A percentile compares a stretch with the other conserved stretches of the same genome.
phyloP scores from a whole-genome alignment of 345 rosid species.

The Moricandia moricandioides region DNA sequence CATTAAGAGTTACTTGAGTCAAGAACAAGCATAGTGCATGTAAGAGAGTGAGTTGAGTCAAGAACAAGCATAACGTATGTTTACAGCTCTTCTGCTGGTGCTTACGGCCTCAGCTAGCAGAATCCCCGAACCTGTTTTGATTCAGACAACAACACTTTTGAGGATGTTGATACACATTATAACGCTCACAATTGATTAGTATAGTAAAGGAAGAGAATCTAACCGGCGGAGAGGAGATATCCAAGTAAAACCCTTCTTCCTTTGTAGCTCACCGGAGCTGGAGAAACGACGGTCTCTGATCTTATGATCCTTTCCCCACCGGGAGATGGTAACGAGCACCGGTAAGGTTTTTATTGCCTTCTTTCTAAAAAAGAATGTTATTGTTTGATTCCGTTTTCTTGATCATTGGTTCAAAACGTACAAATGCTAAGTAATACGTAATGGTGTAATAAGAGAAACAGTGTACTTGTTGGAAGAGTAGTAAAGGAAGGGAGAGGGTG shows the following conservation, averaged over 20 bases:
- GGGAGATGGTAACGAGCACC: conserved; percentile 49
- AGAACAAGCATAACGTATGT: not conserved
- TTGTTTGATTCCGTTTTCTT: not conserved
- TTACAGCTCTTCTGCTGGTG: conserved; percentile 93
- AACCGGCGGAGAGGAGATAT: conserved; percentile 58
- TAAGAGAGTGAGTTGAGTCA: conserved; percentile 10
- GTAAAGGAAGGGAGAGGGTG: conserved; percentile 32
- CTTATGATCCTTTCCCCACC: conserved; percentile 23
- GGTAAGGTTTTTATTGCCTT: conserved; percentile 36
- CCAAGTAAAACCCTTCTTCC: conserved; percentile 67
- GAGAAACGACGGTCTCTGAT: conserved; percentile 27
- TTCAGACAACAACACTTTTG: conserved; percentile 3
- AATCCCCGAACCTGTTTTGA: conserved; percentile 56
- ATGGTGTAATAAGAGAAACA: not conserved
- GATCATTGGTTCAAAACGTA: not conserved
- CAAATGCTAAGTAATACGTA: too few species aligned
- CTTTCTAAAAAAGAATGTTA: conserved; percentile 54
- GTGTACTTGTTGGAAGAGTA: conserved; percentile 29
- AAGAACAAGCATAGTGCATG: not conserved
- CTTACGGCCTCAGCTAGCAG: conserved; percentile 80
- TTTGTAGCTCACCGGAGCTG: conserved; percentile 20
- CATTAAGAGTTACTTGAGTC: too few species aligned
- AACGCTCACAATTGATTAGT: too few species aligned
- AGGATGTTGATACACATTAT: not conserved
- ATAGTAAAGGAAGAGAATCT: too few species aligned